Base-by-base conservation (phyloP, 2,329 filamentous ascomycete species). In the Fusarium nanum region DNA sequence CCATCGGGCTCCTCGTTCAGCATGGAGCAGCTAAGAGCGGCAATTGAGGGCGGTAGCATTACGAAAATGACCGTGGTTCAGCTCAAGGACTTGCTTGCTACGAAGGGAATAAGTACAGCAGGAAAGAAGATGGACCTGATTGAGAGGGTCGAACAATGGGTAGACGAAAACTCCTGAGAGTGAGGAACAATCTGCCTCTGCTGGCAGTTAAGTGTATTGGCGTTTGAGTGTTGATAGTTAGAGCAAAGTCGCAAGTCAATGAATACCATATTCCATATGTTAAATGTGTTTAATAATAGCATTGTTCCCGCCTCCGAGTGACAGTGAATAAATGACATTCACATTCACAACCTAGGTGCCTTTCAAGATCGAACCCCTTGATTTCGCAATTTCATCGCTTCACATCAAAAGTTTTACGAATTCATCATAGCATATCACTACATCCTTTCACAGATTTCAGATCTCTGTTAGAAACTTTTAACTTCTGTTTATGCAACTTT, bases 141-240 rank as follows among this genome's bases (percentile, higher is more conserved):
- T 7, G 87, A 89, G 67, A 83, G 84, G 64, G 75, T 89, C 37
- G 87, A 88, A 76, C 78, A 86, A 62, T 89, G 86, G 86, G 78
- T 85, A 13, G 87, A 88, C 57, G 80, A 82, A 46, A 85, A 85
- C 41, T 70, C 63, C 14, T 75, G 49, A 52, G n/a, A 60, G 37
- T 52, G 54, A 42, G 34, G n/a, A 41, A 16, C n/a, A 7, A 8
- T 20, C 18, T 16, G 34, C 12, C 32, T 23, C 16, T 10, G 7
- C 25, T n/a, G 18, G 11, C 22, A 14, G 34, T 49, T 22, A n/a
- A 18, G 16, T 58, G 34, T 23, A 40, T 16, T 12, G 68, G 60
- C 64, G 64, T 71, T 66, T 49, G 18, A 41, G 14, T 55, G 45
- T 28, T 53, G 22, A 13, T 46, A 37, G 47, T 25, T 27, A 16